Percentiles rank a stretch among this genome's conserved stretches.
phyloP scores from a whole-genome alignment of 345 rosid species.

The Hirschfeldia incana region DNA sequence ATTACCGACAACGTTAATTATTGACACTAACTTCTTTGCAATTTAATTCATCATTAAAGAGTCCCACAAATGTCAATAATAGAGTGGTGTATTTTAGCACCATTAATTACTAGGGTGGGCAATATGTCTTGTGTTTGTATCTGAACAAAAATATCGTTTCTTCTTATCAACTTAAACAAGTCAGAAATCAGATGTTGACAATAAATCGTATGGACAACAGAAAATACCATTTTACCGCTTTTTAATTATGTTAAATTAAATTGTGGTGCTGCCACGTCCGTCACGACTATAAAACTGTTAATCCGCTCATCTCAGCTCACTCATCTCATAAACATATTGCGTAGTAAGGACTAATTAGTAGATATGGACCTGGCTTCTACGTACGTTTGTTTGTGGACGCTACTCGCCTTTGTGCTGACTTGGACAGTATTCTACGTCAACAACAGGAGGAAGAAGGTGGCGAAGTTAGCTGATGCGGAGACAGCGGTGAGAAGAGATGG shows the following conservation, averaged over 20 bases:
- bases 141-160: background rate
- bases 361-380: slow-evolving; percentile 9
- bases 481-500: slow-evolving; percentile 6
- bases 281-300: background rate
- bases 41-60: background rate
- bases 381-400: slow-evolving; percentile 16
- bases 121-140: slow-evolving; percentile 1
- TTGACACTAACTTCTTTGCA: background rate
- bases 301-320: background rate
- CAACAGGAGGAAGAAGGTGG: background rate
- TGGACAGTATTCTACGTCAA: slow-evolving; percentile 11
- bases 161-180: background rate
- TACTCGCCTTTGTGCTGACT: slow-evolving; percentile 7
- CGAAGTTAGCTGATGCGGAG: background rate
- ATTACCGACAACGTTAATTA: background rate
- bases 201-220: background rate
- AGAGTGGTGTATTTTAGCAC: background rate
- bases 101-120: background rate
- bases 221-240: background rate
- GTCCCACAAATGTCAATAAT: background rate
- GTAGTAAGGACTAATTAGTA: background rate
- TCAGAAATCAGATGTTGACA: background rate
- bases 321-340: slow-evolving; percentile 2
- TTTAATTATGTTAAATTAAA: background rate
- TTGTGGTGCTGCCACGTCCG: background rate